Conservation (phyloP, 2,329 filamentous ascomycete species). For the Microcyclospora tardicrescens region DNA sequence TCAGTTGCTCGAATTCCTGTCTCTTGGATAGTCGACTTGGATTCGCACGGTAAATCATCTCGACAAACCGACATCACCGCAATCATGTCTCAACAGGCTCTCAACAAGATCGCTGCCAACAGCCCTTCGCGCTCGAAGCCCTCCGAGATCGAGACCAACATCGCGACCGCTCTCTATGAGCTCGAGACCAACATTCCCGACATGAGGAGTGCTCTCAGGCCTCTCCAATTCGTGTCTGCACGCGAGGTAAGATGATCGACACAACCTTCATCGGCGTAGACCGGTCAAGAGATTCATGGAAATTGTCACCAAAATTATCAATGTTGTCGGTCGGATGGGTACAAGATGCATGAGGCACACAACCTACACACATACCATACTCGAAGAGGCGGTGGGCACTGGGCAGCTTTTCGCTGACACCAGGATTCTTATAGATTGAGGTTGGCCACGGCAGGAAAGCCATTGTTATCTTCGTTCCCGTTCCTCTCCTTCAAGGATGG, state of each 20-base stretch:
- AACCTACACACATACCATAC: conserved; percentile 8
- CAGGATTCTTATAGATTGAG: conserved; percentile 71
- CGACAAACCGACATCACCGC: conserved; percentile 1
- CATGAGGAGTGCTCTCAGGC: conserved; percentile 89
- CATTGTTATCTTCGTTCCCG: conserved; percentile 99
- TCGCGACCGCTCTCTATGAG: conserved; percentile 94
- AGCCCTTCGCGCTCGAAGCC: conserved; percentile 92
- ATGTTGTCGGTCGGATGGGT: no score
- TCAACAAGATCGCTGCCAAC: conserved; percentile 98
- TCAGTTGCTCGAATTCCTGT: no score
- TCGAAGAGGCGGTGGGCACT: conserved; percentile 45
- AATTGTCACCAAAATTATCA: background rate
- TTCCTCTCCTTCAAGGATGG: conserved; percentile 95
- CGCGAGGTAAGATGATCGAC: conserved; percentile 76
- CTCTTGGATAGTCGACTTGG: no score
- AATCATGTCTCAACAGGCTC: conserved; percentile 54
- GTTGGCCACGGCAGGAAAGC: conserved; percentile 99
- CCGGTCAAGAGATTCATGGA: conserved; percentile 1
- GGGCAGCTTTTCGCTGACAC: conserved; percentile 42
- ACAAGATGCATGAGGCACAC: no score
- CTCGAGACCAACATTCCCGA: conserved; percentile 99
- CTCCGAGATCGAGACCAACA: conserved; percentile 93
- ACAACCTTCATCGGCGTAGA: background rate
- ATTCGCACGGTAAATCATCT: background rate
- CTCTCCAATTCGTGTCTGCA: conserved; percentile 97